These are phyloP conservation scores for Keqinozyma sinolaborantium DNA, from an alignment of 1,139 yeast genomes.

Conservation along the genomic window DNA sequence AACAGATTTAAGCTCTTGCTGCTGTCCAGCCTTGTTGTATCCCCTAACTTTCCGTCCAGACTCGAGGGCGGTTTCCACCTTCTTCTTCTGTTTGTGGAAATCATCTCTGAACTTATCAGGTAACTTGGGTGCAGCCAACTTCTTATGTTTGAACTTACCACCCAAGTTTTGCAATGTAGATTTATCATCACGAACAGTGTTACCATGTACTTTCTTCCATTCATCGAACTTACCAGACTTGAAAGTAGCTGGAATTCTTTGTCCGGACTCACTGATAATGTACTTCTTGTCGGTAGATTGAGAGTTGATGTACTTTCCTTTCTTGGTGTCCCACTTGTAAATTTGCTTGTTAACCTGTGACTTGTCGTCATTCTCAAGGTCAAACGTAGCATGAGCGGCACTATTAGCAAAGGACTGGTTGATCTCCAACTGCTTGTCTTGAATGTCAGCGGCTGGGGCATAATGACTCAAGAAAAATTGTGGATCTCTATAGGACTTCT, in stretches of 20 bases:
- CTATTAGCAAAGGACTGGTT: constrained; percentile 74
- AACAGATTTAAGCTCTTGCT: constrained; percentile 61
- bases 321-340: constrained; percentile 91
- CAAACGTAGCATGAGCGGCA: constrained; percentile 83
- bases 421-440: constrained; percentile 73
- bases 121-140: constrained; percentile 74
- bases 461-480: constrained; percentile 83
- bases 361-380: constrained; percentile 77
- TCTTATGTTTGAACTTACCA: constrained; percentile 69
- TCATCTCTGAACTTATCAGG: constrained; percentile 92
- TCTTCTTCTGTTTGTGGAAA: constrained; percentile 76
- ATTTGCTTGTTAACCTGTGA: constrained; percentile 63
- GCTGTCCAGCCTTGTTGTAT: constrained; percentile 45
- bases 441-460: constrained; percentile 77
- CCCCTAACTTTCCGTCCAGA: constrained; percentile 78
- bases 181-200: constrained; percentile 11
- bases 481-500: constrained; percentile 70
- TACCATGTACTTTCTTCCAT: constrained; percentile 65
- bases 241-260: constrained; percentile 87
- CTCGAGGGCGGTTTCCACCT: constrained; percentile 77
- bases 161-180: constrained; percentile 15
- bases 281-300: constrained; percentile 79
- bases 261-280: constrained; percentile 94
- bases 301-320: constrained; percentile 83
- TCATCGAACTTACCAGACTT: constrained; percentile 88